These are phyloP conservation scores for Metschnikowia noctiluminum DNA, from an alignment of 805 yeast genomes.

Conservation along the genomic window DNA sequence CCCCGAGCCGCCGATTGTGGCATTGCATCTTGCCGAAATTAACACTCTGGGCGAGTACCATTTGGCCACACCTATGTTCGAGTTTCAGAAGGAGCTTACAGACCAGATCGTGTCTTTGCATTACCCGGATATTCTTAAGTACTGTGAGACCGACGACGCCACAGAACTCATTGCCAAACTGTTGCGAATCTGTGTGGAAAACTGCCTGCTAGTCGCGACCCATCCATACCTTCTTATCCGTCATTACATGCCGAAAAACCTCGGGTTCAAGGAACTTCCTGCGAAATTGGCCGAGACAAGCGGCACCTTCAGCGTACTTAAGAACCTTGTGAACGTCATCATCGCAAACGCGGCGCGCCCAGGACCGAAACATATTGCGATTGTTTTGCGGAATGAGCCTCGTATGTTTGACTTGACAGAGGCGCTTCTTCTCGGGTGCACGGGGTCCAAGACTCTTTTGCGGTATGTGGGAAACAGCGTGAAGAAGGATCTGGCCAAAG, in stretches of 20 bases:
- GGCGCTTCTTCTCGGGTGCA: constrained; percentile 61
- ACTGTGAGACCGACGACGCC: constrained; percentile 61
- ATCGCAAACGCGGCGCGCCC: constrained; percentile 29
- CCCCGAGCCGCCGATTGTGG: constrained; percentile 78
- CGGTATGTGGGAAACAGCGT: constrained; percentile 63
- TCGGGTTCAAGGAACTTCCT: constrained; percentile 69
- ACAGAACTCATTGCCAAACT: constrained; percentile 65
- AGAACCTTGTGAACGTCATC: constrained; percentile 58
- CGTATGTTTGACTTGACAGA: constrained; percentile 69
- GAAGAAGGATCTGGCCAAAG: constrained; percentile 41
- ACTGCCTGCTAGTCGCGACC: constrained; percentile 75
- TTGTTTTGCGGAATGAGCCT: constrained; percentile 65
- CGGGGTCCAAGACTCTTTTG: constrained; percentile 44
- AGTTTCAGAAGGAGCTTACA: constrained; percentile 81
- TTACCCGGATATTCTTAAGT: constrained; percentile 84
- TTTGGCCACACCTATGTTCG: constrained; percentile 79
- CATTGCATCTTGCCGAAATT: constrained; percentile 44
- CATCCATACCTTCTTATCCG: constrained; percentile 86
- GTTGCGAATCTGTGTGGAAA: constrained; percentile 67
- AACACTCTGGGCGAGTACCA: constrained; percentile 61
- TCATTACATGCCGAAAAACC: constrained; percentile 80
- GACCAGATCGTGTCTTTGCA: constrained; percentile 91
- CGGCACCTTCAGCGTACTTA: constrained; percentile 76
- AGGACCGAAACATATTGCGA: constrained; percentile 51
- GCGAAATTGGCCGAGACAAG: constrained; percentile 68